Evolutionary conservation across 495 filamentous ascomycete genomes (phyloP).

Genomic region (Pseudomonodictys pantanalensis): DNA sequence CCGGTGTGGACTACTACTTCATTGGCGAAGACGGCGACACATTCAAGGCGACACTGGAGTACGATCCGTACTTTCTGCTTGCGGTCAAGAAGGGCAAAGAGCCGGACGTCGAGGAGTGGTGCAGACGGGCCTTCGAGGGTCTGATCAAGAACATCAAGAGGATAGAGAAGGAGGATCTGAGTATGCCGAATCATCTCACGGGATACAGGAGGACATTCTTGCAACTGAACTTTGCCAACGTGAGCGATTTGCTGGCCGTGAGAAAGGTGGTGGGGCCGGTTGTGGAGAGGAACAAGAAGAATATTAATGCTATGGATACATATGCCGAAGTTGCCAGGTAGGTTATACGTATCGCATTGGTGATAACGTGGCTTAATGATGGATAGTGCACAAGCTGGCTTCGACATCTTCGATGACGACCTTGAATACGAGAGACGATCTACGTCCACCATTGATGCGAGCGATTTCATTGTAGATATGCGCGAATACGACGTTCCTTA

Average conservation of each 20-base stretch:
- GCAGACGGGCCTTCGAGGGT: slow-evolving; percentile 78
- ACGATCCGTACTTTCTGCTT: slow-evolving; percentile 94
- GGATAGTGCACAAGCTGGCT: slow-evolving; percentile 73
- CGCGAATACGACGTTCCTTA: slow-evolving; percentile 99
- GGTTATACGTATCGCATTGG: slow-evolving; percentile 34
- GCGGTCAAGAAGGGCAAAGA: slow-evolving; percentile 86
- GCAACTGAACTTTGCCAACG: slow-evolving; percentile 81
- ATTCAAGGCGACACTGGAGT: slow-evolving; percentile 95
- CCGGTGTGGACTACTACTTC: slow-evolving; percentile 96
- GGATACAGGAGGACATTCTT: slow-evolving; percentile 86
- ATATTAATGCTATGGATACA: slow-evolving; percentile 92
- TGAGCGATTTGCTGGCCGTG: slow-evolving; percentile 76
- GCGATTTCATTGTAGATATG: slow-evolving; percentile 98
- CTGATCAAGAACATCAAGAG: slow-evolving; percentile 73
- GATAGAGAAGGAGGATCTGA: slow-evolving; percentile 88
- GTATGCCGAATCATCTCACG: slow-evolving; percentile 93
- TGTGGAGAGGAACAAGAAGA: slow-evolving; percentile 94
- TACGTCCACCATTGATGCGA: slow-evolving; percentile 80
- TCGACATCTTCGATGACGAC: slow-evolving; percentile 95
- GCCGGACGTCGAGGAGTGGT: slow-evolving; percentile 93
- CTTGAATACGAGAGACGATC: slow-evolving; percentile 78
- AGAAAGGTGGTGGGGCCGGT: slow-evolving; percentile 80
- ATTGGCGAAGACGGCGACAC: slow-evolving; percentile 87
- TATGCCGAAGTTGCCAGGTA: slow-evolving; percentile 95
- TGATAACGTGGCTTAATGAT: slow-evolving; percentile 28